A percentile compares a stretch with the other conserved stretches of the same genome.
These are phyloP conservation scores for Plasmopara viticola DNA, from an alignment of 352 stramenopile genomes.

Conservation along the genomic window DNA sequence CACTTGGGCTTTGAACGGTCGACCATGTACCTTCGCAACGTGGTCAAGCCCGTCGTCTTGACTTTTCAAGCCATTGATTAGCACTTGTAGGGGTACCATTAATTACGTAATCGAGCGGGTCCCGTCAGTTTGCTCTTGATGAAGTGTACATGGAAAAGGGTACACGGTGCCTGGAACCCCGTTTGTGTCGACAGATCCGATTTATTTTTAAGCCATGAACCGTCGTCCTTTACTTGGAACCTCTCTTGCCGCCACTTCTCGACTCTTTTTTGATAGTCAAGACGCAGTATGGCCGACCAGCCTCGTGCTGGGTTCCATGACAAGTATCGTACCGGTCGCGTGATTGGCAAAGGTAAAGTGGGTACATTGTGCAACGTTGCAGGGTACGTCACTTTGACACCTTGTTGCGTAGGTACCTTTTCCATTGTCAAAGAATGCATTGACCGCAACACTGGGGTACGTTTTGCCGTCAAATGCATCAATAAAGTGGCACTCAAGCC, in stretches of 20 bases:
- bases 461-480: constrained; percentile 80
- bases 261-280: not conserved
- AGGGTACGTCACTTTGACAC: constrained; percentile 2
- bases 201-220: constrained; percentile 11
- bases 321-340: constrained; percentile 75
- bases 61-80: constrained; percentile 79
- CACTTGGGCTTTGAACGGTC: constrained; percentile 69
- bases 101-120: not conserved
- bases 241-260: too few relatives aligned
- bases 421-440: constrained; percentile 76
- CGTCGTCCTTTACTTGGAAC: not conserved
- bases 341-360: constrained; percentile 57
- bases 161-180: too few relatives aligned
- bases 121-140: not conserved
- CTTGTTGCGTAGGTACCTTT: constrained; percentile 59
- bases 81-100: constrained; percentile 1
- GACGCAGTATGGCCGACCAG: constrained; percentile 40
- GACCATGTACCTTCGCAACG: constrained; percentile 64
- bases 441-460: constrained; percentile 37
- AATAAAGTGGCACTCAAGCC: constrained; percentile 74
- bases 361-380: not conserved
- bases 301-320: constrained; percentile 51
- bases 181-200: too few relatives aligned
- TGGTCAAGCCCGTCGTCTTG: constrained; percentile 66
- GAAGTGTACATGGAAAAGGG: too few relatives aligned